Evolutionary conservation across 1,284 basidiomycete species (phyloP), one percentile per base, ranked within the genome.

Genomic region (Cryptococcus hybrid): DNA sequence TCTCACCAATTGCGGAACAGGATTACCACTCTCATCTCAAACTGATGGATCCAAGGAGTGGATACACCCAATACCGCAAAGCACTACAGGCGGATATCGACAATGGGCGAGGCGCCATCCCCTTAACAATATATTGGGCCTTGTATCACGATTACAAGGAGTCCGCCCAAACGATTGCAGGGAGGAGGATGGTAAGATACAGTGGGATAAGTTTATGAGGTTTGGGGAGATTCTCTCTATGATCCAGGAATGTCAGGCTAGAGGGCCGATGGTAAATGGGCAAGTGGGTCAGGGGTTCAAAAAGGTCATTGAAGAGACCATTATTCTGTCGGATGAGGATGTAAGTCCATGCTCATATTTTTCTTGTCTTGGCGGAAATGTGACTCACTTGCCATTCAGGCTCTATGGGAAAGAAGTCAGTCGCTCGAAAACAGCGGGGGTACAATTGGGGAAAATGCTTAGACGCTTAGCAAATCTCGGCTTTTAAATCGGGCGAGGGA

Each of bases 41-140:
- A 53, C 64, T 79, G 9, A 74, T 79, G 69, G 72, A 76, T 53
- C 64, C 76, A 3, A 62, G 70, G 7, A 69, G 69, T 0, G 74
- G 71, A 9, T 78, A 76, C 54, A 60, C 61, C 11, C 60, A 63
- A 52, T 78, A 77, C 56, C 64, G 72, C 18, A 53, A 67, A 15
- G 70, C 69, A 0, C 52, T 78, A n/a, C 59, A 66, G 54, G 63
- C 68, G 6, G 76, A 78, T 58, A 62, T 70, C 11, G 60, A 65
- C 7, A 64, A 73, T 49, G 72, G 69, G 5, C 60, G 69, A 54
- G 55, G 65, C 2, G 74, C 73, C 3, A 76, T 78, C 43, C 77
- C 77, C 0, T 67, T 7, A 69, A 68, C 3, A 69, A 65, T 0
- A 54, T 73, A 1, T 55, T 76, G 5, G 59, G 64, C 13, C 54